Conservation (phyloP, 129 eudicot genomes). For the Centaurea solstitialis region DNA sequence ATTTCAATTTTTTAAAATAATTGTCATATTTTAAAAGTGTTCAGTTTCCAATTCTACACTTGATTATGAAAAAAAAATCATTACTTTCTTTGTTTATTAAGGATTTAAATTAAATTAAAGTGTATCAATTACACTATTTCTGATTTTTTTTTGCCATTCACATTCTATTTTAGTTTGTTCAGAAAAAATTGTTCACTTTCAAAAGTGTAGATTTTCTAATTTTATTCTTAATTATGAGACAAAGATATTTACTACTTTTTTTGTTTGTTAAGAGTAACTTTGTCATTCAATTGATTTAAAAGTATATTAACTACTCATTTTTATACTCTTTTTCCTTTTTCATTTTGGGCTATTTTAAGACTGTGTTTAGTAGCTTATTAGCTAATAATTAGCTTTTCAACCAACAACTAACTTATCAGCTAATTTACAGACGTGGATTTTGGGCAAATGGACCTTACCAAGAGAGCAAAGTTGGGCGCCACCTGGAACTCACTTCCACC, state of each 20-base stretch:
- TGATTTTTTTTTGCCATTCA: no score
- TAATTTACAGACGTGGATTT: slow-evolving; percentile 68
- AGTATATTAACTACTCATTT: background rate
- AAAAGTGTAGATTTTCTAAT: background rate
- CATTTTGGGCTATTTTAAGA: background rate
- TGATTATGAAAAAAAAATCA: no score
- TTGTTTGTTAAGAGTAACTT: background rate
- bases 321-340: background rate
- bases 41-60: no score
- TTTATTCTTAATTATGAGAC: background rate
- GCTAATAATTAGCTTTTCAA: background rate
- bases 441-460: slow-evolving; percentile 91
- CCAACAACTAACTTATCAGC: background rate
- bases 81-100: no score
- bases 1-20: no score
- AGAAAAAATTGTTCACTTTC: background rate
- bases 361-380: background rate
- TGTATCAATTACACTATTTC: no score
- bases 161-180: background rate
- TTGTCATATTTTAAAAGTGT: no score
- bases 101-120: no score
- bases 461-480: slow-evolving; percentile 85
- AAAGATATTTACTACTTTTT: background rate
- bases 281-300: background rate
- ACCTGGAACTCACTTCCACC: slow-evolving; percentile 84